Base-by-base conservation (phyloP, 345 rosid species). In the Jatropha curcas region DNA sequence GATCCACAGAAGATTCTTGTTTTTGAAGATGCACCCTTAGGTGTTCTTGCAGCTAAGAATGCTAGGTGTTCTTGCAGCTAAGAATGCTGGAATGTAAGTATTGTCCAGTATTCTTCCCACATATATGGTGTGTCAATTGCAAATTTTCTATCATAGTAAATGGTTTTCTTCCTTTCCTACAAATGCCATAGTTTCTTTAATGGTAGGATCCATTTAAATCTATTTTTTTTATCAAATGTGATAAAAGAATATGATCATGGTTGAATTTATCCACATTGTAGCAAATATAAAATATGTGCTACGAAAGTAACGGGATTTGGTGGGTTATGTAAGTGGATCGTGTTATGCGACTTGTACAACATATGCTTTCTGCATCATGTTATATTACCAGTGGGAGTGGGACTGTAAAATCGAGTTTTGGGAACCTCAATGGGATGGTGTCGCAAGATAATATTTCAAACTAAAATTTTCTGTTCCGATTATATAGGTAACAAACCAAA, bases 11-110 rank as follows among this genome's bases (percentile, higher is more conserved):
- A 84, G 67, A 71, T 79, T 78, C 83, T 94, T 24, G 95, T 90
- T 60, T 94, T 94, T 81, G 98, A 94, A 84, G 98, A 94, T 87
- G 98, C 98, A 8, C 98, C 98, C 64, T 74, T 92, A 4, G 98
- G 98, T 60, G 98, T 88, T 75, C 82, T 75, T 37, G 98, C 98
- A 3, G 98, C 94, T n/a, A n/a, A n/a, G n/a, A n/a, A n/a, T n/a
- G n/a, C n/a, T n/a, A n/a, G n/a, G n/a, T n/a, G n/a, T n/a, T n/a
- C n/a, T n/a, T n/a, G n/a, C n/a, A n/a, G n/a, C n/a, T 24, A 92
- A 90, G 82, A 92, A 88, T 82, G 91, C 97, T 25, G 94, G 90
- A 81, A 92, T 94, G 98, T 94, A 82, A 88, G 98, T 86, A 43
- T 73, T 50, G 20, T 27, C 57, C 27, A 22, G n/a, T 7, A 22